Percentiles rank a stretch among this genome's conserved stretches.
phyloP scores from a whole-genome alignment of 164 flowering plant genomes.

The Santalum album region DNA sequence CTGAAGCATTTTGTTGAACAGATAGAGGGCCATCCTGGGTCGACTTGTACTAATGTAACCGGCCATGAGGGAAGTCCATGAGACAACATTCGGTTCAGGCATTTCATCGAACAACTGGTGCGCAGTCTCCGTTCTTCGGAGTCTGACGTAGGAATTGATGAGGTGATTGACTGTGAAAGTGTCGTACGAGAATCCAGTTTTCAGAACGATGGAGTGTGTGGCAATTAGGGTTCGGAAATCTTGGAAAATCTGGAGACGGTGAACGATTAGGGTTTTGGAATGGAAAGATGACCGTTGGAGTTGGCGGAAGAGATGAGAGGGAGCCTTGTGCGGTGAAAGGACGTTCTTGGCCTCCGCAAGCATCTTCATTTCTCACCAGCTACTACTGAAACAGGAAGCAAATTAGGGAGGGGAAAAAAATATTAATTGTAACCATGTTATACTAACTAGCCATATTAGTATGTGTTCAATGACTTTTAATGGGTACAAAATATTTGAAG shows the following conservation, averaged over 20 bases:
- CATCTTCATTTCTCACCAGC: no score
- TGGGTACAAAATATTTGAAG: background rate
- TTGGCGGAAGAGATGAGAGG: no score
- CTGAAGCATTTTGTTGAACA: constrained; percentile 26
- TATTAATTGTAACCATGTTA: background rate
- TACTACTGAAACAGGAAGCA: constrained; percentile 16
- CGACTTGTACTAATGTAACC: constrained; percentile 28
- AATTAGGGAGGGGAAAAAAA: background rate
- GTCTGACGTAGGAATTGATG: constrained; percentile 24
- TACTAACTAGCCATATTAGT: no score
- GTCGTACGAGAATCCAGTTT: constrained; percentile 30
- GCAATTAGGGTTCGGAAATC: constrained; percentile 14
- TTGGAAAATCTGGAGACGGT: constrained; percentile 22
- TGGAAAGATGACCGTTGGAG: constrained; percentile 9
- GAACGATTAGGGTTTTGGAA: constrained; percentile 20
- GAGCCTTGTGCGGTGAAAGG: no score
- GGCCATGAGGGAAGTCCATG: constrained; percentile 58
- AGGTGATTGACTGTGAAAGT: constrained; percentile 37
- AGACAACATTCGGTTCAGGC: constrained; percentile 44
- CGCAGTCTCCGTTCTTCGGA: constrained; percentile 19
- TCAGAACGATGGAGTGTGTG: constrained; percentile 25
- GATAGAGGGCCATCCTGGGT: constrained; percentile 25
- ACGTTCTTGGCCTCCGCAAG: no score
- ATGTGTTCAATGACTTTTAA: no score
- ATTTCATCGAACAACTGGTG: constrained; percentile 45